Evolutionary conservation across 1,139 yeast genomes (phyloP).

Genomic region (Entelexis sorbosivorans): DNA sequence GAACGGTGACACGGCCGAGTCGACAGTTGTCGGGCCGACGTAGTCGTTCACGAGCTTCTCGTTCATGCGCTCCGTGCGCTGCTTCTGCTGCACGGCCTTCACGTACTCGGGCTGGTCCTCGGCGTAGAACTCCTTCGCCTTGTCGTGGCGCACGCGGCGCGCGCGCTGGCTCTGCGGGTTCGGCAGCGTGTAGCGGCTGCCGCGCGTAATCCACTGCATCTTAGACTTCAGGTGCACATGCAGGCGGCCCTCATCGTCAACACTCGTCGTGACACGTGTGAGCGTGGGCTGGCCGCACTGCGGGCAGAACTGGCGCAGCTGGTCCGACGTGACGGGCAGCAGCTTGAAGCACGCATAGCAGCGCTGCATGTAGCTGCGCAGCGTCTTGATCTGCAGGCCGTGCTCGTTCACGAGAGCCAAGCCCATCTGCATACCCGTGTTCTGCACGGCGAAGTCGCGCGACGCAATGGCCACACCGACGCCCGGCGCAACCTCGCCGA

Average conservation of each 20-base stretch:
- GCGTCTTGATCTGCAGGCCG: constrained; percentile 74
- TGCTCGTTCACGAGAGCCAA: constrained; percentile 75
- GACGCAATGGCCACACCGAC: constrained; percentile 75
- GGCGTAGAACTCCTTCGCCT: constrained; percentile 41
- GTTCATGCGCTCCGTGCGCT: constrained; percentile 76
- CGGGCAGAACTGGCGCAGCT: constrained; percentile 84
- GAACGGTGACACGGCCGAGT: constrained; percentile 82
- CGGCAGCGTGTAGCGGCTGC: constrained; percentile 66
- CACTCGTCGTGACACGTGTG: constrained; percentile 73
- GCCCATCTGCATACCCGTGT: constrained; percentile 85
- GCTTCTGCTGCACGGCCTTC: constrained; percentile 75
- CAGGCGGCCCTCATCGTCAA: constrained; percentile 57
- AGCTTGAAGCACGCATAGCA: constrained; percentile 93
- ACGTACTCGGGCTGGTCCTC: constrained; percentile 94
- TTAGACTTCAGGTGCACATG: constrained; percentile 86
- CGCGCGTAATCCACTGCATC: constrained; percentile 89
- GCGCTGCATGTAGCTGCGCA: constrained; percentile 85
- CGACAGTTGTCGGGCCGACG: constrained; percentile 93
- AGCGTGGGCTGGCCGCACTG: constrained; percentile 89
- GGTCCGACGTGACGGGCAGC: constrained; percentile 59
- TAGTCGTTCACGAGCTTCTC: constrained; percentile 78
- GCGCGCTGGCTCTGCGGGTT: constrained; percentile 35
- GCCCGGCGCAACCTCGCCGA: constrained; percentile 24
- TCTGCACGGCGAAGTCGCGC: constrained; percentile 96
- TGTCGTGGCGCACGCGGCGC: constrained; percentile 28